Evolutionary conservation across 331 rosid genomes (phyloP).

Genomic region (Malus hybrid): DNA sequence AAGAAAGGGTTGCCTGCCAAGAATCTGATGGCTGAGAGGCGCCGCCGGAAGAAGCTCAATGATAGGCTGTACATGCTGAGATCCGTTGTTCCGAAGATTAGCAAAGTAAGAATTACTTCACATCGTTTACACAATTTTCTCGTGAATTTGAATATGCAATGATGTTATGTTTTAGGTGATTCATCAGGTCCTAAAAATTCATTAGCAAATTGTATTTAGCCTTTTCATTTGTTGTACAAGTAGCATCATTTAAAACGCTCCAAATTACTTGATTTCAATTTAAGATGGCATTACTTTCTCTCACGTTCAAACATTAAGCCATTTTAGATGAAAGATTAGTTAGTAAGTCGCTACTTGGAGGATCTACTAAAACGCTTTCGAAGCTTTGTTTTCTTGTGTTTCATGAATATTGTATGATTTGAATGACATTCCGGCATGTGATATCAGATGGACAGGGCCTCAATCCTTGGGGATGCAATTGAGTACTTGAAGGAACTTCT

Average conservation of each 20-base stretch:
- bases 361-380: background rate
- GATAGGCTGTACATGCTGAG: constrained; percentile 47
- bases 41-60: constrained; percentile 49
- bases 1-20: constrained; percentile 79
- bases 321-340: background rate
- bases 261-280: background rate
- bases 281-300: background rate
- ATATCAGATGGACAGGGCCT: constrained; percentile 78
- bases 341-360: background rate
- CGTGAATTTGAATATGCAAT: background rate
- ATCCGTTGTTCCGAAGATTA: constrained; percentile 80
- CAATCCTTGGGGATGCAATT: constrained; percentile 79
- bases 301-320: background rate
- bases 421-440: background rate
- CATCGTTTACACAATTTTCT: background rate
- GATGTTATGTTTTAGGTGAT: background rate
- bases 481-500: constrained; percentile 80
- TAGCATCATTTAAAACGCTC: background rate
- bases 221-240: background rate
- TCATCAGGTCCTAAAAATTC: background rate
- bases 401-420: background rate
- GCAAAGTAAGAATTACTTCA: constrained; percentile 46
- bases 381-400: background rate
- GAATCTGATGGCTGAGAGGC: constrained; percentile 84
- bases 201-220: background rate